Base-by-base conservation (phyloP, 257 asterid species). In the Solanum neorickii region DNA sequence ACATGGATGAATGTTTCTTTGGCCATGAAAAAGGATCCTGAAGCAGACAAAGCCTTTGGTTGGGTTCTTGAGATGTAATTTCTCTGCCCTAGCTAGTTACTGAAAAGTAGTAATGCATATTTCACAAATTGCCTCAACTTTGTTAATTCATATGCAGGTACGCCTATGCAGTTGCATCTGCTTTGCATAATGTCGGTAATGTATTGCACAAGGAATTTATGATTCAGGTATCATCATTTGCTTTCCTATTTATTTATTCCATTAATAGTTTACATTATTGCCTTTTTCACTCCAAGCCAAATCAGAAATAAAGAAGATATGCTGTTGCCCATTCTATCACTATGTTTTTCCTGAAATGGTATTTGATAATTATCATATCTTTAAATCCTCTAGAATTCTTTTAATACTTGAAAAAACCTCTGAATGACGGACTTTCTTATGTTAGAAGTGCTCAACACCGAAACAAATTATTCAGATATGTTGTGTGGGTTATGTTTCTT, bases 1-100 rank as follows among this genome's bases (percentile, higher is more conserved):
- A 94, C 99, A 78, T 96, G 99, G 99, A 97, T 97, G 99, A 95
- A 97, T 88, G 94, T 97, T 86, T 97, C 99, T 18, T 88, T 97
- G 87, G 96, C 96, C 44, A 96, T 97, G 99, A 97, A 96, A 93
- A 94, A 94, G 92, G 99, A 97, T 90, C 96, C 97, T 8, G 96
- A 94, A 89, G 89, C 98, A 56, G 99, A 97, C 91, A 97, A 96
- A 88, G 93, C 96, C 84, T 97, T 97, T 89, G 99, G 99, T 84
- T 97, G 99, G 99, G 99, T 97, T 72, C 99, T 97, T 82, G 99
- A 97, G 93, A 97, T 97, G 99, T 95, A 23, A 47, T 66, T 29
- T 66, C 13, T 33, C 72, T 39, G 60, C 21, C 65, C 6, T 41
- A 25, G 42, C 39, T 65, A 41, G 68, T 47, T 80, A 80, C 68